A percentile compares a stretch with the other conserved stretches of the same genome.
These are phyloP conservation scores for Clavispora fructus DNA, from an alignment of 805 yeast genomes.

Conservation along the genomic window DNA sequence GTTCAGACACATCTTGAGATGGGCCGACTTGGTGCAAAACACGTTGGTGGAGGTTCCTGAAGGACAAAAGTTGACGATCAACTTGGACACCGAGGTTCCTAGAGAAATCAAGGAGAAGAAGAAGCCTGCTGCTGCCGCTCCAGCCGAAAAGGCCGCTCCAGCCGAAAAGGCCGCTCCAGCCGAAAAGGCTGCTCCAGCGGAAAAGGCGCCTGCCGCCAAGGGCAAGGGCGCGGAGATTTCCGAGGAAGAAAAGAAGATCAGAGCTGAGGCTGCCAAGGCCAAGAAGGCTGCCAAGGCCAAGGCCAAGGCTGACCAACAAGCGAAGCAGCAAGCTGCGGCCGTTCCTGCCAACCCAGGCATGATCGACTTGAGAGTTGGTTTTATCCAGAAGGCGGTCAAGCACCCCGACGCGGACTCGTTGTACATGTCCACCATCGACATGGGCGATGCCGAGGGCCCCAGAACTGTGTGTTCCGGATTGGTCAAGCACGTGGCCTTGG, in stretches of 20 bases:
- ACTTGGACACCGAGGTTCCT: slow-evolving; percentile 61
- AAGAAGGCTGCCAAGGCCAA: slow-evolving; percentile 59
- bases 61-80: slow-evolving; percentile 50
- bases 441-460: slow-evolving; percentile 96
- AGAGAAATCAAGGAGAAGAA: slow-evolving; percentile 68
- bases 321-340: slow-evolving; percentile 46
- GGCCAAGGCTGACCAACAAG: slow-evolving; percentile 47
- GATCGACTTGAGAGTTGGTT: slow-evolving; percentile 93
- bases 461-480: slow-evolving; percentile 98
- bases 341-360: slow-evolving; percentile 75
- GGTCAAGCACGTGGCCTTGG: slow-evolving; percentile 82
- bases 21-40: slow-evolving; percentile 86
- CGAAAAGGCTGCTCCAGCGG: slow-evolving; percentile 34
- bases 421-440: slow-evolving; percentile 92
- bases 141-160: slow-evolving; percentile 34
- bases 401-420: slow-evolving; percentile 98
- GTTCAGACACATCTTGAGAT: slow-evolving; percentile 83
- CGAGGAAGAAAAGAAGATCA: slow-evolving; percentile 40
- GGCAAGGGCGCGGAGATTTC: slow-evolving; percentile 21
- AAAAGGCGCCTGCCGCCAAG: slow-evolving; percentile 7
- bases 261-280: slow-evolving; percentile 58
- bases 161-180: slow-evolving; percentile 28
- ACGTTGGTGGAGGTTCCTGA: slow-evolving; percentile 50
- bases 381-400: slow-evolving; percentile 90
- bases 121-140: slow-evolving; percentile 32